Evolutionary conservation across 2,329 filamentous ascomycete species (phyloP).

Genomic region (Pseudovirgaria hyperparasitica): DNA sequence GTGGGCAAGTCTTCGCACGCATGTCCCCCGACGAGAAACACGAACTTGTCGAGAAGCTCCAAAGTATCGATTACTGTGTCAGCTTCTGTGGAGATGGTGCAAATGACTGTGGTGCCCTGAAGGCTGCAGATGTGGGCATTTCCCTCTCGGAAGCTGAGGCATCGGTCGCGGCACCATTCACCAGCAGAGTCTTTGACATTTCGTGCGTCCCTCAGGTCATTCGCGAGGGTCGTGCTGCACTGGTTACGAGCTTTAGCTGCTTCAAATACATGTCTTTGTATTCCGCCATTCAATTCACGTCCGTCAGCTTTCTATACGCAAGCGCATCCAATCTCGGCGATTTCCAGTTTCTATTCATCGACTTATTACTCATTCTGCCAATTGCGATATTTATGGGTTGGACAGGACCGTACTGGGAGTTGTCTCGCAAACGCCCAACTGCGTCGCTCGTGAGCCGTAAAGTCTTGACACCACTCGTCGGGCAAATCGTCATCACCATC

Average conservation of each 20-base stretch:
- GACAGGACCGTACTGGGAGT: conserved; percentile 67
- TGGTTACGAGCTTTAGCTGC: conserved; percentile 98
- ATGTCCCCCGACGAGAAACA: conserved; percentile 99
- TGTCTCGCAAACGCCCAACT: conserved; percentile 77
- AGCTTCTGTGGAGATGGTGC: conserved; percentile 97
- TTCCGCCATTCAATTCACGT: conserved; percentile 97
- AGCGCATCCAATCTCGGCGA: conserved; percentile 90
- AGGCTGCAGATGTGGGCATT: conserved; percentile 94
- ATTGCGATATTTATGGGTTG: conserved; percentile 99
- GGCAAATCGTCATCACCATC: conserved; percentile 75
- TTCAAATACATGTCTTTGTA: conserved; percentile 99
- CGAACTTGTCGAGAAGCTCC: conserved; percentile 91
- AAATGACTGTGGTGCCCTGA: conserved; percentile 93
- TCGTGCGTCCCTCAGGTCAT: conserved; percentile 91
- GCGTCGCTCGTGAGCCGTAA: conserved; percentile 88
- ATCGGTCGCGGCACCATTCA: conserved; percentile 95
- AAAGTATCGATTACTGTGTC: conserved; percentile 87
- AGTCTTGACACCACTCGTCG: conserved; percentile 76
- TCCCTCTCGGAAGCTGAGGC: conserved; percentile 95
- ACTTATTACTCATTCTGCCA: conserved; percentile 80
- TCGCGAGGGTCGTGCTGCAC: conserved; percentile 77
- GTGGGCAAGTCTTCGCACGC: conserved; percentile 85
- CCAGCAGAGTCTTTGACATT: conserved; percentile 90
- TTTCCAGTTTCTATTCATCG: conserved; percentile 96
- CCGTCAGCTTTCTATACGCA: conserved; percentile 91